Conservation (phyloP, 2,329 filamentous ascomycete genomes). For the Penicillium sp. region DNA sequence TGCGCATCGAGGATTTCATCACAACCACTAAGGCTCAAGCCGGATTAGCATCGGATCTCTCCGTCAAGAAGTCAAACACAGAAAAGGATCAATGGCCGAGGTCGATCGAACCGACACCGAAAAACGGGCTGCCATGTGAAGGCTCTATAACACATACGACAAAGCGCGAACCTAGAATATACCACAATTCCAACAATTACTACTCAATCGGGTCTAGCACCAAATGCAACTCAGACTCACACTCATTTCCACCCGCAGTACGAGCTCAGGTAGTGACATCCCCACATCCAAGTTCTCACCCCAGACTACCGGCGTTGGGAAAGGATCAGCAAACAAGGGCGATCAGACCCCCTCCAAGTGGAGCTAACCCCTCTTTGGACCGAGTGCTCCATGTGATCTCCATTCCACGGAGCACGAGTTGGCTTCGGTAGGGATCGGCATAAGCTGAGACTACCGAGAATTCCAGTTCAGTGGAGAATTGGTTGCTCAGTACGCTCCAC, state of each 20-base stretch:
- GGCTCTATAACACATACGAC: not conserved
- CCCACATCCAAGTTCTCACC: constrained; percentile 10
- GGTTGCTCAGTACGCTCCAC: not conserved
- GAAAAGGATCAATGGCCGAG: constrained; percentile 7
- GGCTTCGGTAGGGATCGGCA: constrained; percentile 16
- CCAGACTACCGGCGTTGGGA: constrained; percentile 2
- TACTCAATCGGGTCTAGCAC: too few relatives aligned
- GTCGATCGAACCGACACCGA: constrained; percentile 6
- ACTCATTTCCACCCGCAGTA: not conserved
- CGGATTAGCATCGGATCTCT: constrained; percentile 11
- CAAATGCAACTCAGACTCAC: too few relatives aligned
- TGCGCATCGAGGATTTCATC: constrained; percentile 1
- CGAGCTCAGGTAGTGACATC: not conserved
- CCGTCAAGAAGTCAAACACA: constrained; percentile 1
- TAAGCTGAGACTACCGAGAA: not conserved
- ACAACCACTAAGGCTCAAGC: constrained; percentile 5
- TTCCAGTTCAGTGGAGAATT: not conserved
- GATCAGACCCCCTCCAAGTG: constrained; percentile 4
- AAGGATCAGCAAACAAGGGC: constrained; percentile 6
- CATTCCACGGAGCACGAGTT: constrained; percentile 9
- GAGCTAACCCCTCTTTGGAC: constrained; percentile 1
- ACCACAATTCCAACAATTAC: too few relatives aligned
- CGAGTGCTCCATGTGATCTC: constrained; percentile 19
- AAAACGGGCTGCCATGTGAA: constrained; percentile 10
- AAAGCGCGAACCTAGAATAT: not conserved